Percentiles rank a stretch among this genome's conserved stretches.
Evolutionary conservation across 352 stramenopile species (phyloP).

Genomic region (Pythium brachiatum): DNA sequence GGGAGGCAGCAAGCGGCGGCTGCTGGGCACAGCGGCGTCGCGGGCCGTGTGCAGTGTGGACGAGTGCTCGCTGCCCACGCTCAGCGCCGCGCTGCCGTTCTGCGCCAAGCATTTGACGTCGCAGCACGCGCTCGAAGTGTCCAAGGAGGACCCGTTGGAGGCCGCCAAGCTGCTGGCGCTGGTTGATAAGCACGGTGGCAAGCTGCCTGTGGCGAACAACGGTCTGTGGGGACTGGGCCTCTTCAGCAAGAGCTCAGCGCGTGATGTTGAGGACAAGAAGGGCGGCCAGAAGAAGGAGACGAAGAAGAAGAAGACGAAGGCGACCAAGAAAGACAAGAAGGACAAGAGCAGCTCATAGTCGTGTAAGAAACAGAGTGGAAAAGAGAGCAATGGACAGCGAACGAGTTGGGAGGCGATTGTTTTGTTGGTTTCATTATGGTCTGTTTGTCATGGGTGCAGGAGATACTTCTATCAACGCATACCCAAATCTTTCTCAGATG

Average conservation of each 20-base stretch:
- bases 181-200: conserved; percentile 31
- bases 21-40: conserved; percentile 19
- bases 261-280: neutral
- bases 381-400: too few species aligned
- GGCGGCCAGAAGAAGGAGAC: conserved; percentile 1
- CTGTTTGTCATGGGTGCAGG: too few species aligned
- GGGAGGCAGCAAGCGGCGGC: conserved; percentile 22
- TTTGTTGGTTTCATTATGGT: too few species aligned
- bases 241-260: neutral
- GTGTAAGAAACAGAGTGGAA: too few species aligned
- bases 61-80: conserved; percentile 27
- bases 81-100: conserved; percentile 37
- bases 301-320: too few species aligned
- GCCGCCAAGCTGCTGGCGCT: conserved; percentile 57
- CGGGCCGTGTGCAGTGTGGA: conserved; percentile 36
- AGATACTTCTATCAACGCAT: too few species aligned
- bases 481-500: too few species aligned
- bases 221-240: neutral
- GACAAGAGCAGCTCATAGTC: neutral
- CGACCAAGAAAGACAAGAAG: neutral
- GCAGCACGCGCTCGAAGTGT: conserved; percentile 63
- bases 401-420: too few species aligned
- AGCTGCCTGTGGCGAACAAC: conserved; percentile 3
- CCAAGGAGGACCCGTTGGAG: conserved; percentile 49
- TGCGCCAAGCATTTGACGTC: conserved; percentile 59